Percentiles rank a stretch among this genome's conserved stretches.
Conservation (phyloP, 495 filamentous ascomycete genomes). For the Elasticomyces elasticus region DNA sequence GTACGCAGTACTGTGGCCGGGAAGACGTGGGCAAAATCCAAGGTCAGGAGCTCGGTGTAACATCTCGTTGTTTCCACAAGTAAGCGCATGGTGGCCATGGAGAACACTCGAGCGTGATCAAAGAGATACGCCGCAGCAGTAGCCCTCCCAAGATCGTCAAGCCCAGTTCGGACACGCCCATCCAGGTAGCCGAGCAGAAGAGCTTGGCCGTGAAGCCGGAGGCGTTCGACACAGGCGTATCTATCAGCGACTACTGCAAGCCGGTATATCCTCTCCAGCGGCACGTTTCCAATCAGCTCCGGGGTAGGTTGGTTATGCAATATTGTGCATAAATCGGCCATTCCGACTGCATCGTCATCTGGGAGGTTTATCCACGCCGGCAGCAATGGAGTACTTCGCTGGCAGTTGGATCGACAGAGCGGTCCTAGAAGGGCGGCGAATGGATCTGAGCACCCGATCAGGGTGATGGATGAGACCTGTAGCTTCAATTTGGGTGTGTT, state of each 20-base stretch:
- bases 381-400: too few species aligned
- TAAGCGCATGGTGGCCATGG: not conserved
- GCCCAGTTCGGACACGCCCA: too few species aligned
- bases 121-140: conserved; percentile 4
- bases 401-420: too few species aligned
- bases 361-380: not conserved
- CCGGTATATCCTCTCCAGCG: not conserved
- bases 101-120: conserved; percentile 1
- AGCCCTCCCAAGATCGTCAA: not conserved
- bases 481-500: too few species aligned
- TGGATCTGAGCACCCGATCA: too few species aligned
- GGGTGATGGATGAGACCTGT: too few species aligned
- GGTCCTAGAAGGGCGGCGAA: too few species aligned
- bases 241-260: conserved; percentile 1
- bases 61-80: not conserved
- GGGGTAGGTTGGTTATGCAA: not conserved
- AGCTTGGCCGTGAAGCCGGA: not conserved
- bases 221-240: conserved; percentile 3
- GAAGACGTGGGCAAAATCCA: not conserved
- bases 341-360: conserved; percentile 2
- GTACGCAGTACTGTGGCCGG: not conserved
- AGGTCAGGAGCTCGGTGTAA: not conserved
- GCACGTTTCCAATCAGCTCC: not conserved
- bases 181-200: conserved; percentile 1
- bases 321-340: conserved; percentile 10